Percentiles rank a stretch among this genome's conserved stretches.
Conservation (phyloP, 306 rosid genomes). For the Prinsepia uniflora region DNA sequence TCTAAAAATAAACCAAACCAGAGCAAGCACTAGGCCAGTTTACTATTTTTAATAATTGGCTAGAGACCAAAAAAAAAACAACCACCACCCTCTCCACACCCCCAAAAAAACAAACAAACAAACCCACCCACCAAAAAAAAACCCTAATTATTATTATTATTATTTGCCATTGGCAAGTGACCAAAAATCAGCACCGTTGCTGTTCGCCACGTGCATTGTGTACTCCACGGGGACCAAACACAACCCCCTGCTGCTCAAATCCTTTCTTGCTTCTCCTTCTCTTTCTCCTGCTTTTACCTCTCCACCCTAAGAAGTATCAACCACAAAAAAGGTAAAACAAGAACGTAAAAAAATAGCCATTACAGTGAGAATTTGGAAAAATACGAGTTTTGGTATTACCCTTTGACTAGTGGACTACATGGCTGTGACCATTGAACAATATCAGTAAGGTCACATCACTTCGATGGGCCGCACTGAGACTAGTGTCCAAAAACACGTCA, state of each 20-base stretch:
- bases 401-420: neutral
- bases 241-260: constrained; percentile 58
- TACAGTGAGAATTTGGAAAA: neutral
- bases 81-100: no score
- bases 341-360: neutral
- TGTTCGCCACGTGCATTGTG: constrained; percentile 57
- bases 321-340: neutral
- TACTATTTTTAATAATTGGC: no score
- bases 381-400: neutral
- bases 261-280: constrained; percentile 19
- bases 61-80: no score
- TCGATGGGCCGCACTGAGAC: neutral
- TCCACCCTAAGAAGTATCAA: constrained; percentile 30
- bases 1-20: no score
- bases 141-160: constrained; percentile 18
- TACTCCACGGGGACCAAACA: constrained; percentile 73
- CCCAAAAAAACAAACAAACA: no score
- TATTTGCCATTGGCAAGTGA: constrained; percentile 52
- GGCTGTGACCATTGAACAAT: neutral
- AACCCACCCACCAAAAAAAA: no score
- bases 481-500: neutral
- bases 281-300: constrained; percentile 14
- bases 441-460: neutral
- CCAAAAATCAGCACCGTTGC: constrained; percentile 95
- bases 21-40: no score